Evolutionary conservation across 192 early-diverging fungal genomes (phyloP), one percentile per base, ranked within the genome.

Genomic region (Coemansia sp.): DNA sequence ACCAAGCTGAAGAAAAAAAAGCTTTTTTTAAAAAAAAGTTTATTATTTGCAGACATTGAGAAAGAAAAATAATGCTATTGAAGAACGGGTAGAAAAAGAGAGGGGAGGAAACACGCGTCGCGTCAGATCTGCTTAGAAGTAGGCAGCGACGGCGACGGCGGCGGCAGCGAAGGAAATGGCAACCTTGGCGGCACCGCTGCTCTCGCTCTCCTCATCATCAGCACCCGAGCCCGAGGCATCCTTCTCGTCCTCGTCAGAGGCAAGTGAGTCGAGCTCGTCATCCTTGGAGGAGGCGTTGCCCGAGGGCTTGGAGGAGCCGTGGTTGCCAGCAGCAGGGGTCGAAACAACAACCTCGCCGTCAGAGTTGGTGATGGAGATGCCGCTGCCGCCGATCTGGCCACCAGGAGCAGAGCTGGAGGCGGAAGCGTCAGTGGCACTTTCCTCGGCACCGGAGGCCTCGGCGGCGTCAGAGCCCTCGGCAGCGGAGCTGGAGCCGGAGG

Each of bases 111-210:
- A n/a, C n/a, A n/a, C n/a, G n/a, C n/a, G n/a, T n/a, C n/a, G n/a
- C n/a, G n/a, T n/a, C 30, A 34, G 32, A 45, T 23, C 47, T 34
- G 36, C 51, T 72, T 78, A 78, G 70, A 78, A 78, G 56, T 69
- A 58, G 47, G 75, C 70, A 6, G 67, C 75, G n/a, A 62, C 67
- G 55, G 60, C 69, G n/a, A 71, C 23, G 60, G 56, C 67, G n/a
- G 61, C 68, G 29, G 58, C 55, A 54, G 67, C 70, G 49, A 60
- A 49, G 42, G 69, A 67, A 55, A 55, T 61, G 52, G 55, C 56
- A 30, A 61, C 34, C 56, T 65, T 65, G 66, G 55, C 60, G 35
- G 65, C 65, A n/a, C 65, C 58, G 58, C 58, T 65, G 63, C 3
- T 28, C 64, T 35, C 18, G 8, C 57, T 45, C 25, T 20, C 34